Base-by-base conservation (phyloP, 441 rosid genomes). In the Sinapis alba region DNA sequence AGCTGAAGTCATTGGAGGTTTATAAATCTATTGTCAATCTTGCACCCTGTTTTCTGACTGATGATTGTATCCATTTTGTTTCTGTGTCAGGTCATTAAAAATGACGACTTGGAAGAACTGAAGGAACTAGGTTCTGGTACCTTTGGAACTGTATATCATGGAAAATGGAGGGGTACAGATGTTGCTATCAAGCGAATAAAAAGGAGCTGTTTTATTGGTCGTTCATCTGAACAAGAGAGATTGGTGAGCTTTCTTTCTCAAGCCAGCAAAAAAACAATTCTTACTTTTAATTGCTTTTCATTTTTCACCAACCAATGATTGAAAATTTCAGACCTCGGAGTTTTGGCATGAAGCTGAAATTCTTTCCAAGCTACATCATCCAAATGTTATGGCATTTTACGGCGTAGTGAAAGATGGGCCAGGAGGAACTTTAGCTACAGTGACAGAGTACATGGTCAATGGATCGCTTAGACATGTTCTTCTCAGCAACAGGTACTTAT, bases 81-180 rank as follows among this genome's bases (percentile, higher is more conserved):
- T 72, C 47, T 62, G 54, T 73, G 56, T 65, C 73, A 89, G 93
- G 65, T 84, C 68, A 89, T 89, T 72, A 87, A 80, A 70, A 87
- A 89, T 72, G 94, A 89, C 30, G 91, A 89, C 83, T 88, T 89
- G 79, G 94, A 87, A 84, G 94, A 89, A 80, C 76, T 86, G 79
- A 89, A 68, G 79, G 91, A 84, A 69, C 77, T 89, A 61, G 82
- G 79, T 75, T 79, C 82, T 43, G 82, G 82, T 64, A 79, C 82
- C 26, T 75, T 79, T 79, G 79, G 82, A 66, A 79, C 82, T 41
- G 82, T 79, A 10, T 89, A 89, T 81, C 94, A 87, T 71, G 94
- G 94, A 65, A 89, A 87, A 81, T 89, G 94, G 94, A 89, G 90
- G 82, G 94, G 94, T 54, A 69, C 91, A 3, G 94, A 89, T 83